phyloP scores from a whole-genome alignment of 768 basidiomycete genomes.

The Lactarius quietus region DNA sequence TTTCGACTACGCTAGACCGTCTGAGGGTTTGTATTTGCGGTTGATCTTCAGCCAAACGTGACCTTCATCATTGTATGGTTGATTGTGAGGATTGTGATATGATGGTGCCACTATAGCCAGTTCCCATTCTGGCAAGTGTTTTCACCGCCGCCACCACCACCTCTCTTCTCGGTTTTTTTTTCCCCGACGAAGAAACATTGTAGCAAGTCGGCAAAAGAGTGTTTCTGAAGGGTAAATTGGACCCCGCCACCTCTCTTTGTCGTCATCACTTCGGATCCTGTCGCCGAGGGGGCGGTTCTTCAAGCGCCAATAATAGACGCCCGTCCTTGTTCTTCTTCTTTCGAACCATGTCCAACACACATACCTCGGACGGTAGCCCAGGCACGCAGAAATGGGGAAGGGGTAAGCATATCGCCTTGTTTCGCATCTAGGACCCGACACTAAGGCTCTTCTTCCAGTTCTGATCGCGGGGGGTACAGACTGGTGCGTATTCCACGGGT shows the following conservation, averaged over 20 bases:
- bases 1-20: background rate
- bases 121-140: background rate
- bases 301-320: constrained; percentile 19
- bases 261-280: background rate
- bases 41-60: background rate
- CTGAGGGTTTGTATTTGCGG: background rate
- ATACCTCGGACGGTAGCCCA: constrained; percentile 17
- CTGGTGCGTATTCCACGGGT: constrained; percentile 55
- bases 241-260: background rate
- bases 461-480: constrained; percentile 84
- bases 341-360: constrained; percentile 24
- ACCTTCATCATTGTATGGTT: background rate
- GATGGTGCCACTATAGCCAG: background rate
- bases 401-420: constrained; percentile 19
- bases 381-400: constrained; percentile 26
- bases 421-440: constrained; percentile 15
- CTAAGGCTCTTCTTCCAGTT: constrained; percentile 44
- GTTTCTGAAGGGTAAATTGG: background rate
- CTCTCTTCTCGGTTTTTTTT: background rate
- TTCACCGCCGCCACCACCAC: background rate
- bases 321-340: constrained; percentile 17
- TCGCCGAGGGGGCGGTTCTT: constrained; percentile 12
- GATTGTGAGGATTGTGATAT: too few relatives aligned
- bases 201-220: background rate
- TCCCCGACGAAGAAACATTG: background rate